A percentile compares a stretch with the other conserved stretches of the same genome.
phyloP scores from a whole-genome alignment of 176 grass and related monocot genomes.

The Triticum dicoccoides region DNA sequence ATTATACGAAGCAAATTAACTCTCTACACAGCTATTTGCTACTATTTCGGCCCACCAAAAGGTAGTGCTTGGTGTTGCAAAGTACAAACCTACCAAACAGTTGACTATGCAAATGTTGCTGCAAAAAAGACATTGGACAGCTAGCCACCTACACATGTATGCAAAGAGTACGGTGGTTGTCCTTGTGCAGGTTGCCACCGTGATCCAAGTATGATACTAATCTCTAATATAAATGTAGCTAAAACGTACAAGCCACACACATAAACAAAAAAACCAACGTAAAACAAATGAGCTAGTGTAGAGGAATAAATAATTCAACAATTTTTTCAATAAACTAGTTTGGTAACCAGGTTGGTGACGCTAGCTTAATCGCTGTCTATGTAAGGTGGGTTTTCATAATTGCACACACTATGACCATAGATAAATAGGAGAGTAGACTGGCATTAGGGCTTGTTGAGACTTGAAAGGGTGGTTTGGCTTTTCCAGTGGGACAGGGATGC shows the following conservation, averaged over 20 bases:
- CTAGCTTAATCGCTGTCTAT: neutral
- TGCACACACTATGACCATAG: neutral
- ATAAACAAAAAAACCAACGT: neutral
- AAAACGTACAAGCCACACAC: too few relatives aligned
- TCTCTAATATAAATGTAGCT: too few relatives aligned
- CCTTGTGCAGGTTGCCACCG: neutral
- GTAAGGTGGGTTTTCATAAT: neutral
- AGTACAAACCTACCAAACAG: neutral
- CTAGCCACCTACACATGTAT: neutral
- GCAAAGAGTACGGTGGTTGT: neutral
- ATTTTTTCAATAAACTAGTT: neutral
- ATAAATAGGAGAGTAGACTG: neutral
- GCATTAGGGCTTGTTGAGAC: neutral
- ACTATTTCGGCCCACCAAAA: neutral
- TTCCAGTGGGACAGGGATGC: neutral
- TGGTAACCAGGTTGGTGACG: neutral
- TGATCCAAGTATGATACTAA: neutral
- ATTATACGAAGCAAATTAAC: neutral
- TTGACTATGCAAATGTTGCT: neutral
- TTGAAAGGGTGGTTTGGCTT: slow-evolving; percentile 17
- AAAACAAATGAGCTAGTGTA: neutral
- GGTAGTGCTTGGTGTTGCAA: neutral
- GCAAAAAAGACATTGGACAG: too few relatives aligned
- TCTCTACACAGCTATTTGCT: neutral
- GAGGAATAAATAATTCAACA: neutral